Evolutionary conservation across 2,329 filamentous ascomycete genomes (phyloP).

Genomic region (Seiridium unicorne): DNA sequence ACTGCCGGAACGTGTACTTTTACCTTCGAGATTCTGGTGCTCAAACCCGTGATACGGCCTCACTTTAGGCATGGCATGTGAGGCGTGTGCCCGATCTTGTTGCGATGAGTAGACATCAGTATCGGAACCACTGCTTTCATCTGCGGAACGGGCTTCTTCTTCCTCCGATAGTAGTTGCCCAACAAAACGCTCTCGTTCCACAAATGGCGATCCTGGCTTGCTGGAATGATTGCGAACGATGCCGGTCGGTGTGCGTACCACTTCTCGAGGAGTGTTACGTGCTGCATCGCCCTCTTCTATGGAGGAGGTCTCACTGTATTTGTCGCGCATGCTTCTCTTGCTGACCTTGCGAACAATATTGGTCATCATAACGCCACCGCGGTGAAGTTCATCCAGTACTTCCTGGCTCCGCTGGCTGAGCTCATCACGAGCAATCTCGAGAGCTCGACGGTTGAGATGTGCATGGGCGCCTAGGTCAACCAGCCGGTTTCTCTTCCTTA

Average conservation of each 20-base stretch:
- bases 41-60: slow-evolving; percentile 14
- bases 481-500: slow-evolving; percentile 58
- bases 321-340: slow-evolving; percentile 28
- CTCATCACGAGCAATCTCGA: slow-evolving; percentile 29
- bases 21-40: slow-evolving; percentile 7
- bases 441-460: slow-evolving; percentile 33
- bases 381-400: slow-evolving; percentile 25
- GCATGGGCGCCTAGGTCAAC: slow-evolving; percentile 42
- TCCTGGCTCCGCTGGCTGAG: slow-evolving; percentile 23
- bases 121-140: background rate
- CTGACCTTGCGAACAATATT: slow-evolving; percentile 31
- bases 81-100: background rate
- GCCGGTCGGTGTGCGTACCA: slow-evolving; percentile 15
- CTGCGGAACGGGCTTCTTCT: slow-evolving; percentile 18
- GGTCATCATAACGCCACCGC: slow-evolving; percentile 25
- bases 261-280: slow-evolving; percentile 13
- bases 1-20: background rate
- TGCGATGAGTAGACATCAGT: background rate
- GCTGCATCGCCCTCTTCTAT: slow-evolving; percentile 21
- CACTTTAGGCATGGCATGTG: slow-evolving; percentile 14
- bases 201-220: slow-evolving; percentile 18
- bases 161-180: slow-evolving; percentile 36
- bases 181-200: slow-evolving; percentile 34
- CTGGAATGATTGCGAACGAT: slow-evolving; percentile 17
- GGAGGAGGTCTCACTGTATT: slow-evolving; percentile 19